Conservation (phyloP, 225 moss, liverwort and hornwort species). For the Pleurozium schreberi region DNA sequence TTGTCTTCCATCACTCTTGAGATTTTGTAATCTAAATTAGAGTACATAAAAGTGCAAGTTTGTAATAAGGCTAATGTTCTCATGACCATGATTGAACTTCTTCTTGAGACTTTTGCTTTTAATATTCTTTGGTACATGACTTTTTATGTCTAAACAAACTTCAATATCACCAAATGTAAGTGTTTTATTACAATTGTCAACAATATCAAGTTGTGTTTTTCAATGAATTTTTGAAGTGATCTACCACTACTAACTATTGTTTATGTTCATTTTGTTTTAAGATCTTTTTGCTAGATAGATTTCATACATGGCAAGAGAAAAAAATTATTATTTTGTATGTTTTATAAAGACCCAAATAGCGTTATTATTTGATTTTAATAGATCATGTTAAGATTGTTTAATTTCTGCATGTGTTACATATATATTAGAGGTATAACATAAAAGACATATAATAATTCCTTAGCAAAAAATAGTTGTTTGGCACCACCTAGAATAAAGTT, state of each 20-base stretch:
- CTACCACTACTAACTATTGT: not conserved
- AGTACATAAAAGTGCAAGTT: not conserved
- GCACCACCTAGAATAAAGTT: not conserved
- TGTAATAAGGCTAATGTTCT: not conserved
- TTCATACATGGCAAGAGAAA: not conserved
- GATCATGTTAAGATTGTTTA: not conserved
- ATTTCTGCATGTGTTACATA: not conserved
- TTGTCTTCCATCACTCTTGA: not conserved
- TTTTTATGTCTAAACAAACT: not conserved
- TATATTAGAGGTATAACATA: not conserved
- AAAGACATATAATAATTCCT: not conserved
- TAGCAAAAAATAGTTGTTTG: no score
- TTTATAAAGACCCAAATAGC: not conserved
- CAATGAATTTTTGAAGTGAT: not conserved
- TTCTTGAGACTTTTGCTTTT: not conserved
- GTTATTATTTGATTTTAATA: not conserved
- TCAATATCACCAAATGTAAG: not conserved
- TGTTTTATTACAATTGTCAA: not conserved
- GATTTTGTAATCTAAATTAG: not conserved
- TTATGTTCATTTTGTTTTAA: not conserved
- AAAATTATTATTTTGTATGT: not conserved
- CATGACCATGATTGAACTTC: not conserved
- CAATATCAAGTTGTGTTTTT: not conserved
- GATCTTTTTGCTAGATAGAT: not conserved
- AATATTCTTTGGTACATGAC: not conserved